Evolutionary conservation across 1,284 basidiomycete species (phyloP).

Genomic region (Gomphus sp.): DNA sequence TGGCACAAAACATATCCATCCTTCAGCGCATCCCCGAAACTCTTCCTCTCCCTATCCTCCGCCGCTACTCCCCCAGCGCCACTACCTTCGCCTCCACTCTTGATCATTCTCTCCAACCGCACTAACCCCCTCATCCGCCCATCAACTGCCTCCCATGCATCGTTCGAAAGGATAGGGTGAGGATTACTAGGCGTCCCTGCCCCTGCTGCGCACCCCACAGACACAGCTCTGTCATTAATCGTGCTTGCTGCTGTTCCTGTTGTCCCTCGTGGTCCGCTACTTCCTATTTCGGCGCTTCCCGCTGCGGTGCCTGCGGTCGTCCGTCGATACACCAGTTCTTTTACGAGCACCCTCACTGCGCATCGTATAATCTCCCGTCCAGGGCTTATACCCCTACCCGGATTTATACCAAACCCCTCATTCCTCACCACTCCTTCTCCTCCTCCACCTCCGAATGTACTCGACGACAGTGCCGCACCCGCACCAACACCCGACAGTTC

Average conservation of each 20-base stretch:
- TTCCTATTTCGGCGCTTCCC: neutral
- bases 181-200: neutral
- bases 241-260: constrained; percentile 20
- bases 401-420: neutral
- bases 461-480: neutral
- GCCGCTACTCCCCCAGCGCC: constrained; percentile 39
- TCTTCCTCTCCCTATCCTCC: constrained; percentile 61
- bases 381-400: constrained; percentile 30
- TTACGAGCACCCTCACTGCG: constrained; percentile 53
- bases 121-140: constrained; percentile 48
- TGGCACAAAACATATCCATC: constrained; percentile 85
- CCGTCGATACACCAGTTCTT: constrained; percentile 42
- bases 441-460: neutral
- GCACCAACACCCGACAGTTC: constrained; percentile 11
- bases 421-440: neutral
- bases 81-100: constrained; percentile 34
- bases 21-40: constrained; percentile 65
- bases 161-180: constrained; percentile 8
- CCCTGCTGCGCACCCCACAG: neutral
- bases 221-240: neutral
- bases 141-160: constrained; percentile 69
- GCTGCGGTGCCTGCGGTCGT: neutral
- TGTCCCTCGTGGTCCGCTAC: constrained; percentile 33
- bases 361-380: constrained; percentile 54
- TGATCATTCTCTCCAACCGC: constrained; percentile 67